Base-by-base conservation (phyloP, 805 yeast species). In the Cyberlindnera lachancei region DNA sequence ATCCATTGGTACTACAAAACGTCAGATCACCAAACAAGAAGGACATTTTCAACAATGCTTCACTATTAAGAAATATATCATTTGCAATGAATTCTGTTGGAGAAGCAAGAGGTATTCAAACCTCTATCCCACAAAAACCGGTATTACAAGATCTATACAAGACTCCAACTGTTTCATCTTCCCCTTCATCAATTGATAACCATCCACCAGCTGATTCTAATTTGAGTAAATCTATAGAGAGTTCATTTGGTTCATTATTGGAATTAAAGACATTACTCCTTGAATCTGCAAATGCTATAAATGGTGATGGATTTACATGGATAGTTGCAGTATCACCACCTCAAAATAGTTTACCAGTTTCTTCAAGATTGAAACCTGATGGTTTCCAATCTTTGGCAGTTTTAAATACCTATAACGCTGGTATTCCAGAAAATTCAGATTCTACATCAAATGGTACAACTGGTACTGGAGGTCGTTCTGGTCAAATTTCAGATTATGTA, bases 301-400 rank as follows among this genome's bases (percentile, higher is more conserved):
- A 79, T 39, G 96, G 97, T 31, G 90, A 85, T 56, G 98, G 98
- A 4, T 77, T 70, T 58, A 82, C 88, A 9, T 92, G 96, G 92
- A 63, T 92, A 14, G 79, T 87, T 15, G 94, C 90, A 8, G 26
- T 29, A n/a, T 10, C 65, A 38, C 51, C 54, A 34, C n/a, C n/a
- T n/a, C n/a, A n/a, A n/a, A 41, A 45, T 4, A 46, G 43, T 14
- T 40, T 41, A 21, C 50, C 51, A 7, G 36, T 39, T 41, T 9
- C 15, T 5, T n/a, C n/a, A n/a, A n/a, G n/a, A n/a, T n/a, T n/a
- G n/a, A 15, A n/a, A 9, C 18, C 25, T 5, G 25, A 15, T 3
- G 13, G 28, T 5, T 17, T 13, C 14, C 51, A 45, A 29, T 61
- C 67, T 20, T 65, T 92, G 46, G 77, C 74, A 31, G 63, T 92